phyloP scores from a whole-genome alignment of 2,329 filamentous ascomycete species.

The Catunica adiposa region DNA sequence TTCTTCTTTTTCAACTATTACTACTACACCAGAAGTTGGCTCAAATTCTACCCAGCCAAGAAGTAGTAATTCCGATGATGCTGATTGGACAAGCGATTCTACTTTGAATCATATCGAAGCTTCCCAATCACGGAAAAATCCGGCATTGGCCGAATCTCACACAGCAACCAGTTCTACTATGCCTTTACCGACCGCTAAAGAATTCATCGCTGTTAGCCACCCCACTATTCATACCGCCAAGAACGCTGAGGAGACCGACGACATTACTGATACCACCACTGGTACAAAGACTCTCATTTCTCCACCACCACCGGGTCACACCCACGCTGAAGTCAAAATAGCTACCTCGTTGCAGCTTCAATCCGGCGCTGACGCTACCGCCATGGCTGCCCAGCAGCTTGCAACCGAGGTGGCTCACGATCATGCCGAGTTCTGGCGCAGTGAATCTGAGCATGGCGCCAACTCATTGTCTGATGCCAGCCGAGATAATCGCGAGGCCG shows the following conservation, averaged over 20 bases:
- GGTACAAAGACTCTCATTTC: constrained; percentile 1
- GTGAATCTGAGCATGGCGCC: neutral
- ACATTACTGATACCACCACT: neutral
- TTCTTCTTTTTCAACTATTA: neutral
- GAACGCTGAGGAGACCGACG: neutral
- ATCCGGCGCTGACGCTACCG: neutral
- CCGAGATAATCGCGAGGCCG: neutral
- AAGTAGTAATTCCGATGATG: neutral
- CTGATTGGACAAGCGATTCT: constrained; percentile 9
- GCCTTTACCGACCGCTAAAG: too few relatives aligned
- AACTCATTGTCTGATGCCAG: neutral
- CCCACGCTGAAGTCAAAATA: neutral
- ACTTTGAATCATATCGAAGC: constrained; percentile 1
- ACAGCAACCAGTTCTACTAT: neutral
- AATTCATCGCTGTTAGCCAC: too few relatives aligned
- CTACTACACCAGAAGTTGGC: neutral
- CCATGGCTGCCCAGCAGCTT: neutral
- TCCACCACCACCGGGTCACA: neutral
- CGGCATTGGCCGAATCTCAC: neutral
- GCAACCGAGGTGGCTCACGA: neutral
- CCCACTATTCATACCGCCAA: neutral
- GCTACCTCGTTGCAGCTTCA: neutral
- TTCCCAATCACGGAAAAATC: neutral
- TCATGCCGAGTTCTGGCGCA: neutral
- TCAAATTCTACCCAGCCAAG: neutral